Percentiles rank a stretch among this genome's conserved stretches.
Evolutionary conservation across 305 asterid species (phyloP).

Genomic region (Rubia tinctorum): DNA sequence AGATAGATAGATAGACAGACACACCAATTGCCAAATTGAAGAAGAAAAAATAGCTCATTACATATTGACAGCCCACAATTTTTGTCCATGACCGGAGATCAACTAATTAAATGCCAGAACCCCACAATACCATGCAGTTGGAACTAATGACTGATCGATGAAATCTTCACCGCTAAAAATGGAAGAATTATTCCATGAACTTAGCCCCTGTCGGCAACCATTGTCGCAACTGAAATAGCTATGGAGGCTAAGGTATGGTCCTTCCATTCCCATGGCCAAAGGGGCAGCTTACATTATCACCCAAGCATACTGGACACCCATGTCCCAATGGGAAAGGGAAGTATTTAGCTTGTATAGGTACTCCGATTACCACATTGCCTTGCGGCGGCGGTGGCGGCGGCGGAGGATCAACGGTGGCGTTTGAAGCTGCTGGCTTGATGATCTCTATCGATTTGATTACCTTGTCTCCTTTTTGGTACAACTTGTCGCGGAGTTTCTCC

Average conservation of each 20-base stretch:
- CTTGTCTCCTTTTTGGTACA: slow-evolving; percentile 46
- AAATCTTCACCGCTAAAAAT: background rate
- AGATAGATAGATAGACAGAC: no score
- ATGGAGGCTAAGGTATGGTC: background rate
- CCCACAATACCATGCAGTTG: background rate
- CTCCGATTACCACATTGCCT: background rate
- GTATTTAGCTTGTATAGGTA: background rate
- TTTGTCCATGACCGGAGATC: no score
- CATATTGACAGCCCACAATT: no score
- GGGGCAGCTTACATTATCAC: background rate
- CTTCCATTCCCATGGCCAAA: background rate
- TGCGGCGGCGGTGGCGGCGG: background rate
- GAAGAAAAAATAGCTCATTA: no score
- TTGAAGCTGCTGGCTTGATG: slow-evolving; percentile 26
- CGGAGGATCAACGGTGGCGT: slow-evolving; percentile 16
- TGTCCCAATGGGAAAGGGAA: background rate
- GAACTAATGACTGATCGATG: background rate
- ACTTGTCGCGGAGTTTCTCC: slow-evolving; percentile 60
- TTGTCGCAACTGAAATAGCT: background rate
- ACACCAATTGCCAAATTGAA: no score
- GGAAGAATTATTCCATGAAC: background rate
- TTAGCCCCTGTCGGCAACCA: no score
- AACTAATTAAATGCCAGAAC: background rate
- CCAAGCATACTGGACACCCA: background rate
- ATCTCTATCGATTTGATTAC: slow-evolving; percentile 64